Conservation (phyloP, 345 rosid genomes). For the Eucalyptus shirleyi region DNA sequence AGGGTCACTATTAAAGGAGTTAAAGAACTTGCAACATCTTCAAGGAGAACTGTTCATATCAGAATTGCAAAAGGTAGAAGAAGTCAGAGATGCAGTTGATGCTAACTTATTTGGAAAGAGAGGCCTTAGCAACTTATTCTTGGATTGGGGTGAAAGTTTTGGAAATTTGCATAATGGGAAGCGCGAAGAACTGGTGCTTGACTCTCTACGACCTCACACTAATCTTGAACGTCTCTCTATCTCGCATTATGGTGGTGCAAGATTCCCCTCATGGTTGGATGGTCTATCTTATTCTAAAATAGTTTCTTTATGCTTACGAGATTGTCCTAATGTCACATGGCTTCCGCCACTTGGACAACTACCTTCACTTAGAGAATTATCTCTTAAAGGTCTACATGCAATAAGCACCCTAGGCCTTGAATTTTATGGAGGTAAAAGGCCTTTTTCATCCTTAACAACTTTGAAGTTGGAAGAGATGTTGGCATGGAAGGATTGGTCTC, state of each 20-base stretch:
- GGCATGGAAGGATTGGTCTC: not conserved
- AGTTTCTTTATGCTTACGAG: not conserved
- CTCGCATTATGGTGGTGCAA: not conserved
- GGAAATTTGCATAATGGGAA: accelerated
- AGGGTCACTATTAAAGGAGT: not conserved
- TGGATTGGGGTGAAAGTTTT: not conserved
- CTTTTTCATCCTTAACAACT: not conserved
- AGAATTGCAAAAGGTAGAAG: not conserved
- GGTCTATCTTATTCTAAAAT: not conserved
- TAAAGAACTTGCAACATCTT: not conserved
- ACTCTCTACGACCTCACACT: not conserved
- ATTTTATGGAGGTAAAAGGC: not conserved
- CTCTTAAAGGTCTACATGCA: not conserved
- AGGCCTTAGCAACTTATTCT: not conserved
- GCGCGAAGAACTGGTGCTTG: accelerated
- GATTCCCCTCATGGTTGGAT: not conserved
- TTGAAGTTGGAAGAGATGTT: not conserved
- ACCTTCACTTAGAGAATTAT: not conserved
- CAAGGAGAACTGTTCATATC: not conserved
- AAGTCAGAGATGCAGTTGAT: accelerated
- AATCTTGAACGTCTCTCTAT: not conserved
- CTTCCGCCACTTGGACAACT: not conserved
- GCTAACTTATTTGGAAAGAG: accelerated
- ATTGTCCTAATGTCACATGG: not conserved
- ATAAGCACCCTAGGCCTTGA: accelerated